A percentile compares a stretch with the other conserved stretches of the same genome.
Evolutionary conservation across 495 filamentous ascomycete genomes (phyloP).

Genomic region (Venustampulla echinocandica): DNA sequence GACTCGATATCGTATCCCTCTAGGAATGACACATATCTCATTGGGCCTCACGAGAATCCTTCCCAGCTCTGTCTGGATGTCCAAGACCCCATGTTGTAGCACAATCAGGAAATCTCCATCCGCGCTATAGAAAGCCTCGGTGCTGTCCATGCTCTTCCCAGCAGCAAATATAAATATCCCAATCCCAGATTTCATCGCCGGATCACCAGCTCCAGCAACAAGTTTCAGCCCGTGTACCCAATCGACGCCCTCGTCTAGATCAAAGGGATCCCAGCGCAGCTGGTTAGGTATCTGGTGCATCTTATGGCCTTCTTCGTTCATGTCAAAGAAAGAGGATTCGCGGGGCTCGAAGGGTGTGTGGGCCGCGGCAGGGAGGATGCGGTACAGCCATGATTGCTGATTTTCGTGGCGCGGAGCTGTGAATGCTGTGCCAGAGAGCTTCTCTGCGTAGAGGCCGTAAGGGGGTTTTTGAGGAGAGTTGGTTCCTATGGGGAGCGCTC

Average conservation of each 20-base stretch:
- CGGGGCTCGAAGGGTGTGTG: constrained; percentile 61
- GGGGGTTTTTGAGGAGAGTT: constrained; percentile 87
- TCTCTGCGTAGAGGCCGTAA: constrained; percentile 81
- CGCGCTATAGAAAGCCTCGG: constrained; percentile 78
- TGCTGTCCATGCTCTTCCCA: constrained; percentile 66
- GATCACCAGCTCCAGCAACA: constrained; percentile 75
- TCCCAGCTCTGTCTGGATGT: constrained; percentile 81
- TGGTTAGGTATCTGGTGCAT: constrained; percentile 73
- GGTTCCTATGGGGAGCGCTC: constrained; percentile 49
- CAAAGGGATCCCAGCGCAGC: constrained; percentile 82
- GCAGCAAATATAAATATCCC: constrained; percentile 79
- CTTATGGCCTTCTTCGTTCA: constrained; percentile 19
- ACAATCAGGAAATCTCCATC: constrained; percentile 88
- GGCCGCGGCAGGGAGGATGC: constrained; percentile 74
- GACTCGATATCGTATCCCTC: constrained; percentile 73
- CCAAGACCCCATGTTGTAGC: constrained; percentile 70
- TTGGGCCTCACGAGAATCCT: constrained; percentile 75
- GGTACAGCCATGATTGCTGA: constrained; percentile 90
- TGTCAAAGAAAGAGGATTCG: constrained; percentile 20
- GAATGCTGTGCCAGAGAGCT: constrained; percentile 89
- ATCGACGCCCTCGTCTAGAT: constrained; percentile 57
- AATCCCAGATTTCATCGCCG: constrained; percentile 69
- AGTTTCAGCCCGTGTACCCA: constrained; percentile 72
- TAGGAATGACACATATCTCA: constrained; percentile 82
- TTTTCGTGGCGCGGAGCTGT: constrained; percentile 86